Base-by-base conservation (phyloP, 2,329 filamentous ascomycete genomes). In the Microdochium nivale region DNA sequence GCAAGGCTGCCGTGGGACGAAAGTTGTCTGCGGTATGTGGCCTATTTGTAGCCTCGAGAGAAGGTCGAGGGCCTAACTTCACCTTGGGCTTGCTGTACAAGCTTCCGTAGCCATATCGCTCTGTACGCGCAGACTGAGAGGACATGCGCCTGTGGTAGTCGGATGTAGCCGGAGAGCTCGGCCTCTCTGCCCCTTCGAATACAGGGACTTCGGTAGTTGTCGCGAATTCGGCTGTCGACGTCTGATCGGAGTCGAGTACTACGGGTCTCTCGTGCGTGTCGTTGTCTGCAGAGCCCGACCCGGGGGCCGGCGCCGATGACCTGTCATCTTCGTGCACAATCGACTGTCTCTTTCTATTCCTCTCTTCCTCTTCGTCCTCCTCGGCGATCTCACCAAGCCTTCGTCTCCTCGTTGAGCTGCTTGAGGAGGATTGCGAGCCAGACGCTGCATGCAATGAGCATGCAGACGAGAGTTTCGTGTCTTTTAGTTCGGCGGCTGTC, bases 361-460 rank as follows among this genome's bases (percentile, higher is more conserved):
- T 70, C 53, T 77, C 73, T 54, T 85, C 82, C 61, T 95, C 90
- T 63, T 95, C 90, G 51, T 86, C 88, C 70, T 94, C 88, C 70
- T 97, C 94, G n/a, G 87, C 84, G 65, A 97, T 96, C 70, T 95
- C 92, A 72, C 92, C 86, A 60, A 97, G 74, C 58, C 88, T 84
- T 60, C 86, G 81, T 62, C 84, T 79, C 53, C 87, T 82, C 57
- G 90, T 74, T 4, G 90, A 95, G 64, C 87, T 90, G 48, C 82
- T 87, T 3, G 89, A 92, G 11, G 91, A 95, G 25, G 87, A 90
- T 58, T 85, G 88, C 21, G 92, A 95, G 37, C 86, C 87, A 13
- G 89, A 89, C 8, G 90, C 89, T 37, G 91, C 87, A 69, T 96
- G 90, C 51, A 96, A 75, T 44, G 90, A 90, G 69, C 91, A 96